Base-by-base conservation (phyloP, 108 stramenopile genomes). In the Fragilaria crotonensis region DNA sequence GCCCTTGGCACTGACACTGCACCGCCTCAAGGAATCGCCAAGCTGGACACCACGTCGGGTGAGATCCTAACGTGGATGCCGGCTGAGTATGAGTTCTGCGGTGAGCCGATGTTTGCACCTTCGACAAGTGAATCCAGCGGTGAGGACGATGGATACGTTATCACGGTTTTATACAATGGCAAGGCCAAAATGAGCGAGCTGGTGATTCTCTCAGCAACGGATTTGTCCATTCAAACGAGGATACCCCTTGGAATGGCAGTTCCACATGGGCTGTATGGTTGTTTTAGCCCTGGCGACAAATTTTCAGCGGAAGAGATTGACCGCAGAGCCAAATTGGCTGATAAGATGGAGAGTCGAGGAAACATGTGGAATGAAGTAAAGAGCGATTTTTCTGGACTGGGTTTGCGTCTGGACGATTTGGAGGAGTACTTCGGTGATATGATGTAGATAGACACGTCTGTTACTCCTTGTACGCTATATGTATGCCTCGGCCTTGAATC, bases 281-380 rank as follows among this genome's bases (percentile, higher is more conserved):
- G 87, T 54, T 92, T 84, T 59, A 74, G 79, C 25, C 45, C 63
- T 18, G 41, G 73, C 5, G 79, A 84, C 45, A 85, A 87, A 33
- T 92, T 85, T 85, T 63, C 71, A 1, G 73, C 59, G 28, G 90
- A 92, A 44, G 81, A 86, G 52, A 87, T 92, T 60, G 67, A 80
- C 65, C 56, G 87, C 60, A 79, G 86, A 58, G 83, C 87, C 4
- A 92, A 86, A 49, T 62, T 92, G 2, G 73, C 83, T 5, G 85
- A 89, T 66, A 92, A 92, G 57, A 82, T 92, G 76, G 90, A 92
- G 69, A 68, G 76, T 11, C 45, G 81, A 41, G 90, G 90, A 21
- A 85, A 88, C 33, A 73, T 73, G 71, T 92, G 86, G 83, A 92
- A 92, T 53, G 90, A 92, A 60, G 87, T 92, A 32, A 88, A 89